These are phyloP conservation scores for Diaporthe sp. DNA, from an alignment of 2,329 filamentous ascomycete genomes.

Conservation along the genomic window DNA sequence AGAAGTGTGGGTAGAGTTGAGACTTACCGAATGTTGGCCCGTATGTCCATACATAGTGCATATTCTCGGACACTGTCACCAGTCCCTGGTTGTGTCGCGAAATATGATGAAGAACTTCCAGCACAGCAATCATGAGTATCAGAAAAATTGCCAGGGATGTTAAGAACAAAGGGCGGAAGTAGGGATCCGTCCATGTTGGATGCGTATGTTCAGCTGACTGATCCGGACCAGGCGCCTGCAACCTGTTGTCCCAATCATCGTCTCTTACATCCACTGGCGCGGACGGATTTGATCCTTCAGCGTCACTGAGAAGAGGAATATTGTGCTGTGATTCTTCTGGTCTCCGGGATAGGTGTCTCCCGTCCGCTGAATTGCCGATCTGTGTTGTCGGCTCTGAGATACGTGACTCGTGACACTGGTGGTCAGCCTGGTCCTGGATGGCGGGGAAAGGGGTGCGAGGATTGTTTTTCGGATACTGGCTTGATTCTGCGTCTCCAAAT, in stretches of 20 bases:
- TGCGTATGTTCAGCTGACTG: neutral
- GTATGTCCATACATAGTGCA: neutral
- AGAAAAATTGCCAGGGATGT: neutral
- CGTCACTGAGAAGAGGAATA: neutral
- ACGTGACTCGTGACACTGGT: rapidly evolving
- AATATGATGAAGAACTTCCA: neutral
- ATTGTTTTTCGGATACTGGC: neutral
- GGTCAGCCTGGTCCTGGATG: neutral
- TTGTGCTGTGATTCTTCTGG: neutral
- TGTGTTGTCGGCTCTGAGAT: neutral
- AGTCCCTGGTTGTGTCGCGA: neutral
- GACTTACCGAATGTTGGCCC: neutral
- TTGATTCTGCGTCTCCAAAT: neutral
- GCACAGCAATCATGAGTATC: neutral
- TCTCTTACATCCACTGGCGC: neutral
- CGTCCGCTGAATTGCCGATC: neutral
- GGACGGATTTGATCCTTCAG: neutral
- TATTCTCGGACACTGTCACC: neutral
- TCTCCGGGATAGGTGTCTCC: neutral
- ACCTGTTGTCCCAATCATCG: rapidly evolving
- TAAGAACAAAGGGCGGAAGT: neutral
- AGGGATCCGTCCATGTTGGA: neutral
- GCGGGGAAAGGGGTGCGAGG: neutral
- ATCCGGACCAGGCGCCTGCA: neutral
- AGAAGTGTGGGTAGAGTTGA: too few species aligned